Evolutionary conservation across 2,329 filamentous ascomycete species (phyloP).

Genomic region (Phialophora expanda): DNA sequence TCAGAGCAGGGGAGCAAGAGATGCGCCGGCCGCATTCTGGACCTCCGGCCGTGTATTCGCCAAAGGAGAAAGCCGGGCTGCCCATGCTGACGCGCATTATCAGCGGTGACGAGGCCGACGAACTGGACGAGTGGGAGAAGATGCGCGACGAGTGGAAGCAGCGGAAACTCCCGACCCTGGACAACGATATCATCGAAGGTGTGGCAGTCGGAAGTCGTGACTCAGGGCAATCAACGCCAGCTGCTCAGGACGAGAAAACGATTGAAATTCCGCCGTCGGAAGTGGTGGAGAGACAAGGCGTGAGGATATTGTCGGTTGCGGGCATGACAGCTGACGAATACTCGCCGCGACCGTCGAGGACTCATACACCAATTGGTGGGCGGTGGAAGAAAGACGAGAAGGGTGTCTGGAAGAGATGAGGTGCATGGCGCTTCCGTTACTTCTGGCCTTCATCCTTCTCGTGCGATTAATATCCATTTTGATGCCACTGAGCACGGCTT

Average conservation of each 20-base stretch:
- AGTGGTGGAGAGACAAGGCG: slow-evolving; percentile 17
- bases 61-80: slow-evolving; percentile 24
- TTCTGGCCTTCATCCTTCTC: not conserved
- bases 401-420: slow-evolving; percentile 34
- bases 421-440: not conserved
- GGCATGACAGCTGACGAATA: slow-evolving; percentile 8
- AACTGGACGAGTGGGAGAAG: slow-evolving; percentile 33
- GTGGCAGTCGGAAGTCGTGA: slow-evolving; percentile 5
- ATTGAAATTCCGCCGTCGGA: slow-evolving; percentile 10
- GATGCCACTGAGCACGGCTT: not conserved
- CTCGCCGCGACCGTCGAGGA: slow-evolving; percentile 19
- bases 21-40: slow-evolving; percentile 37
- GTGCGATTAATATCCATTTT: not conserved
- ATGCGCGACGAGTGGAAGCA: slow-evolving; percentile 32
- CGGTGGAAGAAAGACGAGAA: slow-evolving; percentile 32
- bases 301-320: slow-evolving; percentile 10
- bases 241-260: not conserved
- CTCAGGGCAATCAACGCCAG: slow-evolving; percentile 25
- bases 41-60: slow-evolving; percentile 27
- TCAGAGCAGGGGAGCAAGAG: slow-evolving; percentile 31
- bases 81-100: slow-evolving; percentile 33
- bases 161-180: slow-evolving; percentile 17
- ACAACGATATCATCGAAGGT: slow-evolving; percentile 31
- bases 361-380: slow-evolving; percentile 28
- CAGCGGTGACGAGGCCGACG: slow-evolving; percentile 36